Evolutionary conservation across 257 asterid species (phyloP).

Genomic region (Solanum commersonii): DNA sequence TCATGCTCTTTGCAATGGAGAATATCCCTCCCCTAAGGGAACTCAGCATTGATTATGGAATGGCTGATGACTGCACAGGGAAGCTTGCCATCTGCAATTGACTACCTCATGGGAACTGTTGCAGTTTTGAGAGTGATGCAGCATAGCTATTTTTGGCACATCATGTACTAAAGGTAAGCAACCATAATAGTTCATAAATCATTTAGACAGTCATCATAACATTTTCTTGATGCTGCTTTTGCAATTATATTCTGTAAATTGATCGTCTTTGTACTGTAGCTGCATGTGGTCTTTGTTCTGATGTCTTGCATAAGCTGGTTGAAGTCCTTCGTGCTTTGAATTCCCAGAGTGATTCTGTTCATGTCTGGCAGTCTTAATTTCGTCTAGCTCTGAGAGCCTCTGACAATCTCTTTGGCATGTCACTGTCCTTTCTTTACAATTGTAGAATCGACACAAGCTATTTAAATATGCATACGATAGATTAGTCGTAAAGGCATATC

Average conservation of each 20-base stretch:
- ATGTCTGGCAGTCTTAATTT: background rate
- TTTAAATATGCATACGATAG: background rate
- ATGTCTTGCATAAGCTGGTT: background rate
- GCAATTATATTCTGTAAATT: background rate
- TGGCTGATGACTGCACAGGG: slow-evolving; percentile 57
- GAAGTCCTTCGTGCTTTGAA: background rate
- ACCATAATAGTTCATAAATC: background rate
- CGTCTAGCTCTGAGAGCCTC: background rate
- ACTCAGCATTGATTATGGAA: slow-evolving; percentile 79
- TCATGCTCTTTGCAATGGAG: slow-evolving; percentile 87
- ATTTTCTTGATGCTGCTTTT: background rate
- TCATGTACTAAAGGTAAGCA: slow-evolving; percentile 24
- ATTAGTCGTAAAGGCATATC: background rate
- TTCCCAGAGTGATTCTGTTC: background rate
- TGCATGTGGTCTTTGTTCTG: background rate
- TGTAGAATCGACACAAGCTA: background rate
- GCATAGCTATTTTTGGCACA: slow-evolving; percentile 2
- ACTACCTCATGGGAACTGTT: slow-evolving; percentile 6
- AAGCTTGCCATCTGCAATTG: slow-evolving; percentile 72
- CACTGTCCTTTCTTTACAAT: background rate
- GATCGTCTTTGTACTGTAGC: background rate
- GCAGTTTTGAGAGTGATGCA: slow-evolving; percentile 6
- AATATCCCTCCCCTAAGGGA: slow-evolving; percentile 88
- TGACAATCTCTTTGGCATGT: background rate
- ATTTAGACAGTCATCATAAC: background rate